Evolutionary conservation across 768 basidiomycete species (phyloP), one percentile per base, ranked within the genome.

Genomic region (Lactifluus subvellereus): DNA sequence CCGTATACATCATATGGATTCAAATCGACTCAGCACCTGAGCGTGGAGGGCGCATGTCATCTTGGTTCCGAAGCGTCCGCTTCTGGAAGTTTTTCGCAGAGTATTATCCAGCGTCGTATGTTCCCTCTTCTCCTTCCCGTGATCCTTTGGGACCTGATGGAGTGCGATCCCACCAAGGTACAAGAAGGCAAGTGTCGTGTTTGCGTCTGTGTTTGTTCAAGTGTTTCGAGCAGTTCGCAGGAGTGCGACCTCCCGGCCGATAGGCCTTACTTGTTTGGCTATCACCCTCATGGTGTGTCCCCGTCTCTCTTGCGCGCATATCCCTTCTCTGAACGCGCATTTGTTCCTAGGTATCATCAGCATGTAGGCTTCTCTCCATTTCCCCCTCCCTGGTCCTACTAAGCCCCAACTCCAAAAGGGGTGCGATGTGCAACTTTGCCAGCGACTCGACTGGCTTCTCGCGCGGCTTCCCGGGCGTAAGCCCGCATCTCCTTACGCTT

Each of bases 381-480:
- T 47, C 14, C 38, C 11, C 20, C 13, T 45, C 13, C 33, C 49
- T 9, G 27, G 37, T 45, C 43, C 51, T 38, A n/a, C 38, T 62
- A 16, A 61, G 42, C 37, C 4, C 4, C 3, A 11, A 8, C 37
- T 38, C 38, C 64, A 20, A 52, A 59, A 95, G 93, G 90, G 94
- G 94, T 47, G 92, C 94, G 4, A 78, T 97, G 47, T 91, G 91
- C 10, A 98, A 94, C n/a, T 98, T 99, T 68, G 96, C 86, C 2
- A 95, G 94, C 22, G 96, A 98, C 91, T 94, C 89, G 38, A 95
- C 93, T 2, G 91, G 91, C 7, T 98, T 98, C 76, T 95, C 94
- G 3, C 74, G 79, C 37, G 83, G 84, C 40, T 98, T 94, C 72
- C 96, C 97, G 1, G 94, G 94, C 4, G 89, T 99, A 70, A 82